phyloP scores from a whole-genome alignment of 169 alveolate species.

The Hepatocystis sp. region DNA sequence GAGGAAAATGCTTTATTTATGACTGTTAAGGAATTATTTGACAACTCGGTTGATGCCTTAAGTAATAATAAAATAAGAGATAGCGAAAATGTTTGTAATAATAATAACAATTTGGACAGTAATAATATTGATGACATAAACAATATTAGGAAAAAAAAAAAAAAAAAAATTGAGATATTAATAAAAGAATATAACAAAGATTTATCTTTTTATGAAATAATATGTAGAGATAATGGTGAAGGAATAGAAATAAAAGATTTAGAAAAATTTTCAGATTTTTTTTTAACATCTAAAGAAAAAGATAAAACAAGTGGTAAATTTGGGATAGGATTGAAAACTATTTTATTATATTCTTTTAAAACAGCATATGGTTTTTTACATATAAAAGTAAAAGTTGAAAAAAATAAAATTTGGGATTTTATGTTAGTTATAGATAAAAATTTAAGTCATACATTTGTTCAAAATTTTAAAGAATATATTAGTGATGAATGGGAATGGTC shows the following conservation, averaged over 20 bases:
- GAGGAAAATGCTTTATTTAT: slow-evolving; percentile 75
- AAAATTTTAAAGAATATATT: slow-evolving; percentile 68
- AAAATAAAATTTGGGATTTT: slow-evolving; percentile 76
- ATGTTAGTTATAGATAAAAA: slow-evolving; percentile 66
- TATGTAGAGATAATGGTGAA: slow-evolving; percentile 76
- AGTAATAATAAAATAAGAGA: slow-evolving; percentile 11
- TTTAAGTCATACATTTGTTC: slow-evolving; percentile 72
- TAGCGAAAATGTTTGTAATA: too few relatives aligned
- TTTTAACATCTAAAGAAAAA: slow-evolving; percentile 71
- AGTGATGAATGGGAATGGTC: slow-evolving; percentile 70
- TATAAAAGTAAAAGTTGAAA: slow-evolving; percentile 50
- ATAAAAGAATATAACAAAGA: slow-evolving; percentile 45
- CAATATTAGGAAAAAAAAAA: background rate
- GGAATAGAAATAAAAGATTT: slow-evolving; percentile 64
- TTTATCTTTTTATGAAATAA: slow-evolving; percentile 57
- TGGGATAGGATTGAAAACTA: slow-evolving; percentile 74
- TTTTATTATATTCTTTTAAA: slow-evolving; percentile 57
- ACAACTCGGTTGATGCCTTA: slow-evolving; percentile 69
- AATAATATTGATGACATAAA: background rate
- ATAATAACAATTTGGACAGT: background rate
- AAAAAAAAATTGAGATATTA: slow-evolving; percentile 42
- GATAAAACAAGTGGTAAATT: slow-evolving; percentile 68
- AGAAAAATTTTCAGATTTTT: slow-evolving; percentile 70
- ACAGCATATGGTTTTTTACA: slow-evolving; percentile 76
- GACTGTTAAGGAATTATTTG: slow-evolving; percentile 77